These are phyloP conservation scores for Marchantia paleacea DNA, from an alignment of 225 moss, liverwort and hornwort genomes.

Conservation along the genomic window DNA sequence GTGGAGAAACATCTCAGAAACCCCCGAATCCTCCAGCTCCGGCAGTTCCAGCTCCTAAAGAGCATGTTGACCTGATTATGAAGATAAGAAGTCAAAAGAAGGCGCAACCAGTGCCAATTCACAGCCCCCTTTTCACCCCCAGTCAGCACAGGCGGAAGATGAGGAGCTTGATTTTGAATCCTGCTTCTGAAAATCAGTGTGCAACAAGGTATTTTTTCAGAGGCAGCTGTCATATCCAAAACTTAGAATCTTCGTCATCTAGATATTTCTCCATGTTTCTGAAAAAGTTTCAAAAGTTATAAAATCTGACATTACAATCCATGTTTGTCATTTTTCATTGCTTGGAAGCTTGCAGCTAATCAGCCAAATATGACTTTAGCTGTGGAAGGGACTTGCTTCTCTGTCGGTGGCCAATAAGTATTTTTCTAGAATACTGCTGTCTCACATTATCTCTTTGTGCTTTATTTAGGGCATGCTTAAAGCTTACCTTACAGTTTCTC, in stretches of 20 bases:
- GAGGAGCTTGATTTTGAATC: conserved; percentile 48
- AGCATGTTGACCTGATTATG: conserved; percentile 41
- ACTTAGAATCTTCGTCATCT: neutral
- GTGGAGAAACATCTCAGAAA: conserved; percentile 29
- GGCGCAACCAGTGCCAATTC: conserved; percentile 24
- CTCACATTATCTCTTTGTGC: no score
- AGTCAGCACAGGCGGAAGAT: conserved; percentile 42
- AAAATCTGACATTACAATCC: no score
- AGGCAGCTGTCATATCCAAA: neutral
- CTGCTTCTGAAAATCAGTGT: conserved; percentile 37
- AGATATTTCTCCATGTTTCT: no score
- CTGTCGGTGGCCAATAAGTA: no score
- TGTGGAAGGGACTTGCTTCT: no score
- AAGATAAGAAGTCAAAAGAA: conserved; percentile 33
- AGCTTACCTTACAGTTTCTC: neutral
- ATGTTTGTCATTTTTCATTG: no score
- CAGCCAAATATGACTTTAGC: no score
- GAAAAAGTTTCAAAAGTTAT: no score
- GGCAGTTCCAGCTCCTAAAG: conserved; percentile 13
- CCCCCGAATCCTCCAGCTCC: conserved; percentile 1
- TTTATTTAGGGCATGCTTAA: no score
- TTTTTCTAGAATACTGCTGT: no score
- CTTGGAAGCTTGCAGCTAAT: no score
- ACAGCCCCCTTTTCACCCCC: conserved; percentile 19
- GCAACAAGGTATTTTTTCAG: conserved; percentile 33